Percentiles rank a stretch among this genome's conserved stretches.
Conservation (phyloP, 202 grass and related monocot genomes). For the Dendrocalamus latiflorus region DNA sequence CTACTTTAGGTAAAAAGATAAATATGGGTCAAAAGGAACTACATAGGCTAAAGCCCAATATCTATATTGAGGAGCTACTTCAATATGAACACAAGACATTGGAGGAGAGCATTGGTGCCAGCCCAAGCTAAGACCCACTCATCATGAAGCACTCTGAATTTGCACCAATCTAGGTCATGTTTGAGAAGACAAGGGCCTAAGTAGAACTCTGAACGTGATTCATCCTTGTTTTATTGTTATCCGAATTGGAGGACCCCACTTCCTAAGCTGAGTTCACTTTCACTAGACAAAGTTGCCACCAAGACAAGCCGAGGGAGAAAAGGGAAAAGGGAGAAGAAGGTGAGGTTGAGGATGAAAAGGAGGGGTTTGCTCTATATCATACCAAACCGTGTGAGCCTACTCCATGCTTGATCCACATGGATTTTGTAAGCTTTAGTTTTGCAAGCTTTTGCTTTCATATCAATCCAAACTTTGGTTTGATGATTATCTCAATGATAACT, state of each 20-base stretch:
- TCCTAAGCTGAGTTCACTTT: not conserved
- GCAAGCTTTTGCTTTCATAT: not conserved
- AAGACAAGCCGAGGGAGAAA: not conserved
- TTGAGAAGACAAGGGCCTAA: not conserved
- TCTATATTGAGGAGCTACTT: not conserved
- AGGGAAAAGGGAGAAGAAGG: not conserved
- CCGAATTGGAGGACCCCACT: not conserved
- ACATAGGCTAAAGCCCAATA: not conserved
- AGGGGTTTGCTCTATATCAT: not conserved
- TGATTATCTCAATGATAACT: not conserved
- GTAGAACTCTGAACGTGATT: not conserved
- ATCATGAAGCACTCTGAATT: no score
- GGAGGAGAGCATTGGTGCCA: not conserved
- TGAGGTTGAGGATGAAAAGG: not conserved
- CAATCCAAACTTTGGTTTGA: not conserved
- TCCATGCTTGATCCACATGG: not conserved
- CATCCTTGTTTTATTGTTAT: not conserved
- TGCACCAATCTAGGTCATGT: not conserved
- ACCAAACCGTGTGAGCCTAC: not conserved
- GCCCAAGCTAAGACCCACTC: not conserved
- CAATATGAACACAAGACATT: not conserved
- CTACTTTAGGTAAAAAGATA: no score
- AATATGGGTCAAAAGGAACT: not conserved
- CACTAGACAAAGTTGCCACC: not conserved
- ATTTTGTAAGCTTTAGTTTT: not conserved